Percentiles rank a stretch among this genome's conserved stretches.
These are phyloP conservation scores for Malus fusca DNA, from an alignment of 306 rosid genomes.

Conservation along the genomic window DNA sequence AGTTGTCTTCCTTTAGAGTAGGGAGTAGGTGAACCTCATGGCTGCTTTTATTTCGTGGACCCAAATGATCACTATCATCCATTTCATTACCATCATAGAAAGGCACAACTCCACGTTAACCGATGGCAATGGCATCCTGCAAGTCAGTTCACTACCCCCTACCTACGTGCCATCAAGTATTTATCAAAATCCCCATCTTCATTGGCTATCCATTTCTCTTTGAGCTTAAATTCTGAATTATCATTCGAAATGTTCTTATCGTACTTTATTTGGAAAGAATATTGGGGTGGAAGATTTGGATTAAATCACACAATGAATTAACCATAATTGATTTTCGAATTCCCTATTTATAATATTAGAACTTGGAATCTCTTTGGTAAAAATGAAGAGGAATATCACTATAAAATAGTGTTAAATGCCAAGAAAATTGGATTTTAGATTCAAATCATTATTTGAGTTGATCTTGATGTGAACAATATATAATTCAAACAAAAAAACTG, in stretches of 20 bases:
- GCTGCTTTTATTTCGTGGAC: constrained; percentile 14
- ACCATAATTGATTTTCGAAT: too few species aligned
- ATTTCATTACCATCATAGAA: constrained; percentile 9
- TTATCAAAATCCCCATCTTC: not conserved
- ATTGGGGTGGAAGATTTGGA: too few species aligned
- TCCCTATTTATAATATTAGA: too few species aligned
- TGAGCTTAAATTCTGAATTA: not conserved
- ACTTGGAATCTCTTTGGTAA: too few species aligned
- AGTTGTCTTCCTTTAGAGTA: too few species aligned
- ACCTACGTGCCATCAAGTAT: not conserved
- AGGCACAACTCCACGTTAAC: constrained; percentile 10
- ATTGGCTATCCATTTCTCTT: not conserved
- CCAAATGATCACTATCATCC: constrained; percentile 16
- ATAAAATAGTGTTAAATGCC: not conserved
- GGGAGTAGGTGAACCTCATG: constrained; percentile 16
- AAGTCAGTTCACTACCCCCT: not conserved
- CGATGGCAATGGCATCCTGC: not conserved
- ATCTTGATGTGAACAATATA: too few species aligned
- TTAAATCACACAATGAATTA: too few species aligned
- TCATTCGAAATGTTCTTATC: not conserved
- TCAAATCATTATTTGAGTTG: not conserved
- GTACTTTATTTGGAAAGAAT: too few species aligned
- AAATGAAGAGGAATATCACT: too few species aligned
- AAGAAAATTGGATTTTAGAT: not conserved
- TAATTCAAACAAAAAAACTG: too few species aligned